Evolutionary conservation across 768 basidiomycete species (phyloP), one percentile per base, ranked within the genome.

Genomic region (Auricularia cornea): DNA sequence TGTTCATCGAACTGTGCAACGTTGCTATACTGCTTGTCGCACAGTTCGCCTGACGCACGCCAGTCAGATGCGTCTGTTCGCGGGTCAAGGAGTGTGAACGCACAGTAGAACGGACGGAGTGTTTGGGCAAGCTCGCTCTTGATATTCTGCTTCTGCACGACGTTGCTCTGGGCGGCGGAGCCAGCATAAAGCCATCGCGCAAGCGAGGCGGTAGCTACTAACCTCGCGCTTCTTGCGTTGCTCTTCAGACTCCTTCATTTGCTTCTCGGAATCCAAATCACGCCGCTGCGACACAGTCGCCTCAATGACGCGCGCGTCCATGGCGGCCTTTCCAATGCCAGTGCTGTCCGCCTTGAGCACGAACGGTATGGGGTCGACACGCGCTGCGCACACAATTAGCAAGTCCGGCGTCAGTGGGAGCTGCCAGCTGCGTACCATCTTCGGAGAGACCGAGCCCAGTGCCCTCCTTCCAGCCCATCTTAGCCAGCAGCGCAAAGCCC

Each of bases 1-100:
- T 94, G 92, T 69, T 93, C 92, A 66, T 93, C 92, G 68, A 90
- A 94, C 69, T 92, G 91, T 0, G 89, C 85, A 23, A 93, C 89
- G 59, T 82, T 93, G 72, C 86, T 82, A 76, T 92, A 93, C 72
- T 94, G 92, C 72, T 92, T 92, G 65, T 92, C 90, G 76, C 92
- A 94, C 1, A 57, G 18, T 10, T 57, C 54, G 28, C 54, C 54
- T 57, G 51, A 12, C 16, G 44, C 44, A 40, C 8, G 38, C 8
- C 38, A 18, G 18, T 40, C 38, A 40, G 51, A 52, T 8, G n/a
- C n/a, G n/a, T n/a, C n/a, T n/a, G n/a, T n/a, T n/a, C n/a, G n/a
- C n/a, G n/a, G n/a, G n/a, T n/a, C n/a, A n/a, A 57, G 28, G 8
- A 57, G 20, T 26, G 26, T n/a, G 23, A 92, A 80, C 29, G 79